Evolutionary conservation across 768 basidiomycete species (phyloP).

Genomic region (Tylopilus sp.): DNA sequence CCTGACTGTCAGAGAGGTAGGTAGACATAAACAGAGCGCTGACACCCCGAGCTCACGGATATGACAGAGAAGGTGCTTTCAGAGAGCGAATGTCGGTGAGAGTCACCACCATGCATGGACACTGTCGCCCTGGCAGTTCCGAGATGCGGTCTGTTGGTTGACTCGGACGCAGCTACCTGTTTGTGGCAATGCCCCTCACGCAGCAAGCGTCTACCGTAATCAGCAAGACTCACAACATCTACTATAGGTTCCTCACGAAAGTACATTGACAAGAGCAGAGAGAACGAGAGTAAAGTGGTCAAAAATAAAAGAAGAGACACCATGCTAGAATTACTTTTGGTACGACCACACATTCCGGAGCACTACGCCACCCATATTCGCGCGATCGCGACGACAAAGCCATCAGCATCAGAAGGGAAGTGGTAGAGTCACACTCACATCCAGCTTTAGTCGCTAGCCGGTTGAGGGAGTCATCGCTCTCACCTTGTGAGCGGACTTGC

Average conservation of each 20-base stretch:
- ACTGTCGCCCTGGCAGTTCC: background rate
- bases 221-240: too few species aligned
- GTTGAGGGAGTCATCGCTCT: conserved; percentile 96
- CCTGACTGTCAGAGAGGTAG: conserved; percentile 32
- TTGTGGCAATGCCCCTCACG: conserved; percentile 15
- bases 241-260: too few species aligned
- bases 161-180: conserved; percentile 15
- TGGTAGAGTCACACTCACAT: conserved; percentile 53
- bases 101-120: conserved; percentile 18
- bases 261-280: too few species aligned
- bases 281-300: conserved; percentile 11
- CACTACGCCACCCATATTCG: conserved; percentile 45
- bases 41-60: conserved; percentile 39
- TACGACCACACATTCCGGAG: conserved; percentile 96
- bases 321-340: conserved; percentile 64
- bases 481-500: conserved; percentile 89
- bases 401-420: conserved; percentile 8
- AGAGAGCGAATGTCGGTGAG: conserved; percentile 34
- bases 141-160: conserved; percentile 5
- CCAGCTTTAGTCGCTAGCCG: conserved; percentile 93
- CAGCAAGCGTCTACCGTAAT: background rate
- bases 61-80: conserved; percentile 46
- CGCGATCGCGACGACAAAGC: background rate
- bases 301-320: conserved; percentile 16
- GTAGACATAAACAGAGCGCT: background rate